Base-by-base conservation (phyloP, 768 basidiomycete genomes). In the Kwoniella europaea region DNA sequence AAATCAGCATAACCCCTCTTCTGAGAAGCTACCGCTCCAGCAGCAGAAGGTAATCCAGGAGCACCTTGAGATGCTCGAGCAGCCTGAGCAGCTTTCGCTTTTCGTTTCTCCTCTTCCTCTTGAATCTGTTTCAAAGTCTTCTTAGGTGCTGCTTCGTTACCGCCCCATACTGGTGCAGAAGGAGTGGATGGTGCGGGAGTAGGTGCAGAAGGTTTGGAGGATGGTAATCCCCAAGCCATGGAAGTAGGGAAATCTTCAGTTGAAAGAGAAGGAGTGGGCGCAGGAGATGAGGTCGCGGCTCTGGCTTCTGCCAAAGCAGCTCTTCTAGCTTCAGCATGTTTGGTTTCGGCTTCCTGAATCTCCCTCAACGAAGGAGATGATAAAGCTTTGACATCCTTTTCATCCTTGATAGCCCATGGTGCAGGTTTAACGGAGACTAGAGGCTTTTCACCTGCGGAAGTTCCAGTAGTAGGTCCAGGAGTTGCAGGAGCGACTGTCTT, bases 41-140 rank as follows among this genome's bases (percentile, higher is more conserved):
- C 75, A 29, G 78, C 74, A 2, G 68, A 55, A 41, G 88, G 86
- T 13, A 88, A 84, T 18, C 69, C 77, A 46, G 74, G 69, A 15
- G 72, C 71, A 22, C 76, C 78, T 86, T 89, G 75, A 20, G 82
- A 80, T 73, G 91, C 89, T 82, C 90, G 90, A 35, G 71, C 68
- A 46, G 74, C 72, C 46, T 71, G 72, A 12, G 71, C 70, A n/a
- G 67, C 71, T 35, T 76, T 73, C 83, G 90, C 91, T 86, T 93
- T 94, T 72, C 91, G 88, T 73, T 86, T 88, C 84, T 96, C 93
- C 80, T 99, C 97, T 77, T 99, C 97, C 84, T 98, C 96, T 80
- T 96, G 93, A 52, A 99, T 99, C 86, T 99, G 94, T 86, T 96
- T 98, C 90, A 99, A 91, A 1, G 92, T 92, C 87, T 94, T 97